Evolutionary conservation across 2,329 filamentous ascomycete species (phyloP).

Genomic region (Hypoxylon sp.): DNA sequence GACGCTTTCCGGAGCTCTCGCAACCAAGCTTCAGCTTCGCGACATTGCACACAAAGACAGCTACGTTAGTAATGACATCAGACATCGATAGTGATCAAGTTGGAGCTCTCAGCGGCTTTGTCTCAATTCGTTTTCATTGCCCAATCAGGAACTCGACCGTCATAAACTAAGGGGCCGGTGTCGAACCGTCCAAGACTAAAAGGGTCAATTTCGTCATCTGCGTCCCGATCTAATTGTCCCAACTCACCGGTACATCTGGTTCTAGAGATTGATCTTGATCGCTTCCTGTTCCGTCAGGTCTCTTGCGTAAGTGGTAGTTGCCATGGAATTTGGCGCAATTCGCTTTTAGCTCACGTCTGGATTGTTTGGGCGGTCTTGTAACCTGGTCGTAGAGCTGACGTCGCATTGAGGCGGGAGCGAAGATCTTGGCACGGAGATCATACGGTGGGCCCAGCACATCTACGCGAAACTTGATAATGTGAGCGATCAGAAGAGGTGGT

Average conservation of each 20-base stretch:
- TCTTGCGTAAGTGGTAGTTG: conserved; percentile 39
- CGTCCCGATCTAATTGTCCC: conserved; percentile 33
- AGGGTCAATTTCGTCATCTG: conserved; percentile 47
- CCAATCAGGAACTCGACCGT: conserved; percentile 39
- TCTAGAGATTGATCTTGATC: conserved; percentile 30
- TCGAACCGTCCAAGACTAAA: conserved; percentile 39
- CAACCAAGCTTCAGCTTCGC: conserved; percentile 22
- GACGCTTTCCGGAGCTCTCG: conserved; percentile 14
- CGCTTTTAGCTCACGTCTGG: not conserved
- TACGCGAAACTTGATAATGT: not conserved
- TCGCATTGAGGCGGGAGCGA: conserved; percentile 7
- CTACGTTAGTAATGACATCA: conserved; percentile 49
- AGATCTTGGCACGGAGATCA: conserved; percentile 25
- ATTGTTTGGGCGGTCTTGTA: not conserved
- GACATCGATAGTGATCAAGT: conserved; percentile 35
- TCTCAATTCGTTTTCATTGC: conserved; percentile 36
- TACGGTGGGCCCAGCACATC: not conserved
- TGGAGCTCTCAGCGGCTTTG: conserved; percentile 35
- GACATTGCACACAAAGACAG: conserved; percentile 18
- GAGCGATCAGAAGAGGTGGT: not conserved
- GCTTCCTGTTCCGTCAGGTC: conserved; percentile 24
- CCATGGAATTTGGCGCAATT: conserved; percentile 2
- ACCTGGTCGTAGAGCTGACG: conserved; percentile 12
- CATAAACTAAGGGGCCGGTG: conserved; percentile 30
- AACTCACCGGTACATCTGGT: conserved; percentile 21